A percentile compares a stretch with the other conserved stretches of the same genome.
phyloP scores from a whole-genome alignment of 345 rosid genomes.

The Dimocarpus longan region DNA sequence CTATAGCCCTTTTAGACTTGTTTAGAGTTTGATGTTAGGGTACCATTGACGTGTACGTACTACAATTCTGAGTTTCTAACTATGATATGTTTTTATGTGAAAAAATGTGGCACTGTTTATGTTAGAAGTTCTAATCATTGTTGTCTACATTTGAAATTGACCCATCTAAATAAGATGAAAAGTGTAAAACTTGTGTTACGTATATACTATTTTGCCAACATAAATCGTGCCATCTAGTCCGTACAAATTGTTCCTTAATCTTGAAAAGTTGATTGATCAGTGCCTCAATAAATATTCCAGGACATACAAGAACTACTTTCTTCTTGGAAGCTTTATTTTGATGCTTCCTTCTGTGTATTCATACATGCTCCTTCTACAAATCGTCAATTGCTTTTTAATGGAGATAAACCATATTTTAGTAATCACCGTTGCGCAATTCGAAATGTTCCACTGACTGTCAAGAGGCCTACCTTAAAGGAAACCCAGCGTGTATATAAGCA shows the following conservation, averaged over 20 bases:
- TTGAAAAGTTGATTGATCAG: slow-evolving; percentile 21
- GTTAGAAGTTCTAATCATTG: neutral
- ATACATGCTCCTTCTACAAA: slow-evolving; percentile 87
- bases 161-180: neutral
- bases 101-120: neutral
- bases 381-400: slow-evolving; percentile 68
- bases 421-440: slow-evolving; percentile 50
- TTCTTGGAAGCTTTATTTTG: slow-evolving; percentile 93
- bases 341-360: slow-evolving; percentile 68
- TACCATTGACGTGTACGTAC: neutral
- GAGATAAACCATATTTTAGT: slow-evolving; percentile 71
- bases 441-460: slow-evolving; percentile 63
- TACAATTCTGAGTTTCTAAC: neutral
- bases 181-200: neutral
- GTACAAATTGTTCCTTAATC: neutral
- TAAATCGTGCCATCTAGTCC: neutral
- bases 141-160: neutral
- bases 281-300: slow-evolving; percentile 40
- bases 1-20: neutral
- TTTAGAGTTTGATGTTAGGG: neutral
- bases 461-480: slow-evolving; percentile 94
- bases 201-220: neutral
- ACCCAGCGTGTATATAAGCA: slow-evolving; percentile 66
- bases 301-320: slow-evolving; percentile 85
- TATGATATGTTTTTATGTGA: neutral